These are phyloP conservation scores for Ophiobolus disseminans DNA, from an alignment of 2,329 filamentous ascomycete species.

Conservation along the genomic window DNA sequence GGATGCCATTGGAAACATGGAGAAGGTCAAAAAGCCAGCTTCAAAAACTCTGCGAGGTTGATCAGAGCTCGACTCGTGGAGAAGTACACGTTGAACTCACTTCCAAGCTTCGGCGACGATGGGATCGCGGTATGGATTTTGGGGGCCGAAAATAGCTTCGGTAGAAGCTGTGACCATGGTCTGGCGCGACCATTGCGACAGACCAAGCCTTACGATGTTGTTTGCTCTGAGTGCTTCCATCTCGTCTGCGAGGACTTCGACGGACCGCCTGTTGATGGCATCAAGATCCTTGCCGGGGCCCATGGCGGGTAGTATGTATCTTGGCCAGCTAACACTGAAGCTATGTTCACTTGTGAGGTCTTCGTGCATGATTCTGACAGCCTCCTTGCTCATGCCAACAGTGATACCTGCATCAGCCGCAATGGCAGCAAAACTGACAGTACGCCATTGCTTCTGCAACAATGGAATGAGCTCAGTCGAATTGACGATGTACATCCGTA, in stretches of 20 bases:
- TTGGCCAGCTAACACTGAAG: slow-evolving; percentile 6
- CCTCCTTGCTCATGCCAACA: slow-evolving; percentile 4
- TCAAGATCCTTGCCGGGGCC: slow-evolving; percentile 1
- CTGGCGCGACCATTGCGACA: slow-evolving; percentile 1
- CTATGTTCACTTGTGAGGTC: slow-evolving; percentile 3
- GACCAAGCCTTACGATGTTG: neutral
- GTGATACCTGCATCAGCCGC: neutral
- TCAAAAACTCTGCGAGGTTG: slow-evolving; percentile 28
- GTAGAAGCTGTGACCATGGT: slow-evolving; percentile 39
- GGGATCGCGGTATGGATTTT: slow-evolving; percentile 48
- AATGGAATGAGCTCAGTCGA: neutral
- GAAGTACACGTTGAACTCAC: slow-evolving; percentile 8
- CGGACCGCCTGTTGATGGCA: slow-evolving; percentile 1
- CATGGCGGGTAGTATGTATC: slow-evolving; percentile 1
- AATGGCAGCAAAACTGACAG: slow-evolving; percentile 3
- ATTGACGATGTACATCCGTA: slow-evolving; percentile 2
- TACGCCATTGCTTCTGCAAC: slow-evolving; percentile 4
- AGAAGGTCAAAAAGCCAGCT: slow-evolving; percentile 11
- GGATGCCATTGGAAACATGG: neutral
- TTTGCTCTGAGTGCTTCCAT: neutral
- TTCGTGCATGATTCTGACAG: slow-evolving; percentile 3
- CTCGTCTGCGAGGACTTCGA: slow-evolving; percentile 1
- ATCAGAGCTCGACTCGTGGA: slow-evolving; percentile 17
- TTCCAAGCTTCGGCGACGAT: slow-evolving; percentile 24
- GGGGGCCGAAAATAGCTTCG: slow-evolving; percentile 47